phyloP scores from a whole-genome alignment of 139 green algal genomes.

The Chlamydomonas incerta region DNA sequence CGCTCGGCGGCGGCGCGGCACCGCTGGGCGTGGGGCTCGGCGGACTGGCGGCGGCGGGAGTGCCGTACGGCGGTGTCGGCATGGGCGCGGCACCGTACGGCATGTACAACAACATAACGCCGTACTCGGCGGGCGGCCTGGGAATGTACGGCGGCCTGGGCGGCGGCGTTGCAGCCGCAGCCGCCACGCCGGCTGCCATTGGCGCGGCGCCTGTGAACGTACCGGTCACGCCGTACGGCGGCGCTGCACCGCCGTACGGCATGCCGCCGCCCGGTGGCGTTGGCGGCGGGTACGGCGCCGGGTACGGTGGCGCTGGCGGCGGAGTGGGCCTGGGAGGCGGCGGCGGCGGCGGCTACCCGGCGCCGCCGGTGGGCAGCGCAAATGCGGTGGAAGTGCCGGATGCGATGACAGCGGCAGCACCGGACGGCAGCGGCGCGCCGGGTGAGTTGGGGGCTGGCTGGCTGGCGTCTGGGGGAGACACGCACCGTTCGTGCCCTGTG shows the following conservation, averaged over 20 bases:
- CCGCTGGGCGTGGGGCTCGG: neutral
- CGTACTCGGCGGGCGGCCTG: neutral
- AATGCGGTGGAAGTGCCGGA: conserved; percentile 21
- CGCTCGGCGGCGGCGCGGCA: too few species aligned
- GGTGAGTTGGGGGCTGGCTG: neutral
- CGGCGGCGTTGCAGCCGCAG: neutral
- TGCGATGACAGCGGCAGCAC: conserved; percentile 24
- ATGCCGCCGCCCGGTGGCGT: too few species aligned
- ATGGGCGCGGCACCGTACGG: too few species aligned
- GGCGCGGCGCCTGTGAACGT: too few species aligned
- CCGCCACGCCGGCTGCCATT: too few species aligned
- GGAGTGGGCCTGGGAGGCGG: neutral
- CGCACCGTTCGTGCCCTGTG: too few species aligned
- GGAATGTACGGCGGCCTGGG: neutral
- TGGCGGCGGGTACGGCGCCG: neutral
- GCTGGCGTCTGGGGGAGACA: too few species aligned
- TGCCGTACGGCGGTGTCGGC: neutral
- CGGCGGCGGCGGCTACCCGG: neutral
- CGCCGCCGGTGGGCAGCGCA: neutral
- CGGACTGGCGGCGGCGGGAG: neutral
- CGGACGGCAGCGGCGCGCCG: conserved; percentile 16
- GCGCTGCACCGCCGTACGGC: neutral
- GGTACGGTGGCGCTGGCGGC: neutral
- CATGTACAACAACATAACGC: neutral
- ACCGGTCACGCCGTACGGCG: neutral